phyloP scores from a whole-genome alignment of 140 eudicot genomes.

The Artemisia princeps region DNA sequence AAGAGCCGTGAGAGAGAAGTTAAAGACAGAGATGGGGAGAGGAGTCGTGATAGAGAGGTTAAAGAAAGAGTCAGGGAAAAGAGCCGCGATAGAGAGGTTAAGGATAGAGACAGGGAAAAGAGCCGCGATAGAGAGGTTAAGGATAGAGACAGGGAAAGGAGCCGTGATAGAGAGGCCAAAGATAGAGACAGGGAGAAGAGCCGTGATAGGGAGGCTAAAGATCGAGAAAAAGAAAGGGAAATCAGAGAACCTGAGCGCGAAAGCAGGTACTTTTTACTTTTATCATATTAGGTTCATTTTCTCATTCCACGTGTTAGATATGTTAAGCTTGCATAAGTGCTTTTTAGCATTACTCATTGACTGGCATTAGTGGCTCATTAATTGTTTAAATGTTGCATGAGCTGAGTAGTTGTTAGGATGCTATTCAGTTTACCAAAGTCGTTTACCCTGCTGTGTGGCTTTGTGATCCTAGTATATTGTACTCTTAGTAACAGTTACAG shows the following conservation, averaged over 20 bases:
- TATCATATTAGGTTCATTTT: slow-evolving; percentile 3
- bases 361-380: background rate
- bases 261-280: slow-evolving; percentile 45
- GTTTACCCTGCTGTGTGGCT: background rate
- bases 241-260: slow-evolving; percentile 42
- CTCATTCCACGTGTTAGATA: background rate
- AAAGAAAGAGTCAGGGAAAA: slow-evolving; percentile 36
- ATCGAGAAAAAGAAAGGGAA: slow-evolving; percentile 46
- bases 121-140: slow-evolving; percentile 34
- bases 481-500: background rate
- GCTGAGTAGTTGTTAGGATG: background rate
- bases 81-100: slow-evolving; percentile 29
- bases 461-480: slow-evolving; percentile 10
- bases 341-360: background rate
- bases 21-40: slow-evolving; percentile 47
- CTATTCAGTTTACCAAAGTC: slow-evolving; percentile 12
- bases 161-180: slow-evolving; percentile 32
- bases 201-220: slow-evolving; percentile 45
- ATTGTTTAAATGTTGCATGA: slow-evolving; percentile 4
- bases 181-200: slow-evolving; percentile 36
- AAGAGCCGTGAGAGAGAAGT: slow-evolving; percentile 44
- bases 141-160: slow-evolving; percentile 34
- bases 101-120: slow-evolving; percentile 48
- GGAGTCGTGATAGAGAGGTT: slow-evolving; percentile 42
- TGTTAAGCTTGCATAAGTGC: slow-evolving; percentile 17